Base-by-base conservation (phyloP, 257 asterid genomes). In the Primulina eburnea region DNA sequence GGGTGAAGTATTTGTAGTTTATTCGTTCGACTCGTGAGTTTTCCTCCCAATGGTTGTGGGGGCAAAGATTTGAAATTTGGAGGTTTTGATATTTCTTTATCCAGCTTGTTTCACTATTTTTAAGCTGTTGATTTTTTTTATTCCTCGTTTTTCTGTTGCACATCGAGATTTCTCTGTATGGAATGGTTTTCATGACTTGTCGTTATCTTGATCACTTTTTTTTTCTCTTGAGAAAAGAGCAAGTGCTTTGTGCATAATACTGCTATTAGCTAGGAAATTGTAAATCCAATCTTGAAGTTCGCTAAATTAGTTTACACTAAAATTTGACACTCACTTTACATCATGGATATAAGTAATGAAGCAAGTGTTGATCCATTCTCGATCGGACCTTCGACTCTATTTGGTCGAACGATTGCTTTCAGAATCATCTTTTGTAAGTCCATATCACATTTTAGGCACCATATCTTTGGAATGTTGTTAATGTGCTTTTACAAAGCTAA, bases 271-370 rank as follows among this genome's bases (percentile, higher is more conserved):
- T 47, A 47, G 20, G 20, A 47, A 47, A 47, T 47, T 47, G 56
- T 47, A 5, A 16, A 16, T 5, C 20, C 56, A 16, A 47, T 47
- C 20, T 47, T 47, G 56, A 47, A 0, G 20, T 47, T 47, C 18
- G 7, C 18, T 5, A 47, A 14, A 16, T 47, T 47, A 4, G 20
- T 47, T 47, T 16, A 47, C 56, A 59, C 33, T 56, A 18, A 65
- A 79, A 47, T 47, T 47, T 47, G 18, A 47, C 56, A 14, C 56
- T 47, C 56, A 14, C 56, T 47, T 16, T 1, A 14, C 20, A 78
- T 26, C 24, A 90, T 90, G 98, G 99, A 91, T 78, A 89, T 89
- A 59, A 91, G 93, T 73, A 91, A 86, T 63, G 99, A 94, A 78
- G 97, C 99, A 21, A 81, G 78, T 73, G 90, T 94, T 74, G 97